Conservation (phyloP, 2,329 filamentous ascomycete species). For the Monilinia polystroma region DNA sequence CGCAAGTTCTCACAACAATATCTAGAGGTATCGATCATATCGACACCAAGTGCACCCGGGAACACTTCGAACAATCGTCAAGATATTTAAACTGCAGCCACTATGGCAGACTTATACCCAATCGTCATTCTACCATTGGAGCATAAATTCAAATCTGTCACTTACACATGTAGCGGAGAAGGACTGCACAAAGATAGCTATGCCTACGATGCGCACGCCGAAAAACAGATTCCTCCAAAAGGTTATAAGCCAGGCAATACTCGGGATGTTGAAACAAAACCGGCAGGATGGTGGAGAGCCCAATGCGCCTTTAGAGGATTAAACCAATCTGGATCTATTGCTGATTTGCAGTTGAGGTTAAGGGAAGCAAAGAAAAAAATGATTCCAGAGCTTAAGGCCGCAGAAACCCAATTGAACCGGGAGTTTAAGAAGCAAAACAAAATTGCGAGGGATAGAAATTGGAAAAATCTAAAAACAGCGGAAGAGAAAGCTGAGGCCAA, state of each 20-base stretch:
- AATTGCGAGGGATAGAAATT: constrained; percentile 20
- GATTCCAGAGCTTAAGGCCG: constrained; percentile 25
- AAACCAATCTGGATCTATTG: constrained; percentile 26
- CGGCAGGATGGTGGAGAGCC: constrained; percentile 29
- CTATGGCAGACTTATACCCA: constrained; percentile 28
- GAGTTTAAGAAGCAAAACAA: constrained; percentile 27
- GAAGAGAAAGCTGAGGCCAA: constrained; percentile 27
- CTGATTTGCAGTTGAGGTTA: constrained; percentile 27
- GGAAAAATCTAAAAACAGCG: constrained; percentile 22
- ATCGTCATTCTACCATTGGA: constrained; percentile 27
- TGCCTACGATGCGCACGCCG: constrained; percentile 27
- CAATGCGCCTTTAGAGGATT: constrained; percentile 30
- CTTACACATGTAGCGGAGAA: constrained; percentile 29
- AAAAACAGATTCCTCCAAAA: constrained; percentile 28
- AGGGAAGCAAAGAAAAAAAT: constrained; percentile 30
- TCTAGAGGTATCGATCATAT: not conserved
- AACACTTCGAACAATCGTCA: not conserved
- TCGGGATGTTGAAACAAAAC: constrained; percentile 27
- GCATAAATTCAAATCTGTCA: constrained; percentile 27
- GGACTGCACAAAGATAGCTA: constrained; percentile 28
- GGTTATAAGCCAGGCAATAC: constrained; percentile 20
- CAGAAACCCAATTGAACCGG: constrained; percentile 27
- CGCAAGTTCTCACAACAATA: constrained; percentile 3
- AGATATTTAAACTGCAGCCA: not conserved
- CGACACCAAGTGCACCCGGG: not conserved